Evolutionary conservation across 805 yeast species (phyloP), one percentile per base, ranked within the genome.

Genomic region (Jamesozyma jinghongensis): DNA sequence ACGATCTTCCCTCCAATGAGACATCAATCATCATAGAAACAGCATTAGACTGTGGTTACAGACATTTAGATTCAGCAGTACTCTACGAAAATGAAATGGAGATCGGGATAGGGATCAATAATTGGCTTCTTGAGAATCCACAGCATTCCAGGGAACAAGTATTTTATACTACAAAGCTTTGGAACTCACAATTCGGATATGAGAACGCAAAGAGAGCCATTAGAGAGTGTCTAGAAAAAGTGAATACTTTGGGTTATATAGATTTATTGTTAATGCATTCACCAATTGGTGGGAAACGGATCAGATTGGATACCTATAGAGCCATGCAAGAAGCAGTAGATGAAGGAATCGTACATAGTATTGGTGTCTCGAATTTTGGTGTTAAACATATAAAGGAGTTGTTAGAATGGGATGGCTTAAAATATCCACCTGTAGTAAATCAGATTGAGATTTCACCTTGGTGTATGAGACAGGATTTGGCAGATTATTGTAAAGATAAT

Each of bases 371-470:
- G 7, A 83, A 83, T 63, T 84, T 70, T 52, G 85, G 85, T 36
- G 54, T 60, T 13, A 62, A 59, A 4, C 85, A 79, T 54, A 57
- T 84, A 19, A 71, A 77, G 43, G 81, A 81, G 55, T 61, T 84
- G 34, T 63, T 81, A 33, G 50, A 56, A 3, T 77, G 84, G 81
- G 70, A 70, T 3, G 75, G 68, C 1, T 54, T 75, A 45, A 70
- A 61, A 44, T 54, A 72, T 46, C 69, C 69, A 45, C 88, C 95
- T 0, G 85, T 79, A 0, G 80, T 83, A 32, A 81, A 85, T 59
- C 94, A 86, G 58, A 74, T 85, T 53, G 95, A 85, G 60, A 70
- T 85, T 38, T 84, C 85, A 44, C 95, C 92, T 17, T 84, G 92
- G 88, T 67, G 81, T 52, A 84, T 81, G 64, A 68, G 82, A 51